Conservation (phyloP, 768 basidiomycete species). For the Auricularia sp. region DNA sequence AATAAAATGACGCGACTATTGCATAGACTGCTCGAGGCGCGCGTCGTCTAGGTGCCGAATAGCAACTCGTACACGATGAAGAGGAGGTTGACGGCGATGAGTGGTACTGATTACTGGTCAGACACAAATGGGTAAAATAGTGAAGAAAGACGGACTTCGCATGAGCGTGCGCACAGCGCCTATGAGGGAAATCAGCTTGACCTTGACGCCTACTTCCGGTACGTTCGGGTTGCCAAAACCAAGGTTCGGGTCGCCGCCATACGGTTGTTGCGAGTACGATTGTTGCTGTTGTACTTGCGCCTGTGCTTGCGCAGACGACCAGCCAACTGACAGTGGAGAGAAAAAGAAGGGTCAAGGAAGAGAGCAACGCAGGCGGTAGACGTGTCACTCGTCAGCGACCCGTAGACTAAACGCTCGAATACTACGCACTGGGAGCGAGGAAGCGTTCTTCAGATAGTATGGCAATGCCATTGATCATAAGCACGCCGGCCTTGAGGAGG, state of each 20-base stretch:
- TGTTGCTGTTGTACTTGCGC: constrained; percentile 41
- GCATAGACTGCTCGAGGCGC: background rate
- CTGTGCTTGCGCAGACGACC: constrained; percentile 63
- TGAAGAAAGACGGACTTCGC: constrained; percentile 66
- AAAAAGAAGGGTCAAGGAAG: background rate
- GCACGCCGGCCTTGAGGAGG: constrained; percentile 75
- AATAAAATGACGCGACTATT: no score
- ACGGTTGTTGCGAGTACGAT: constrained; percentile 44
- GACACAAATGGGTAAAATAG: constrained; percentile 4
- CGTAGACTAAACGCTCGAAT: background rate
- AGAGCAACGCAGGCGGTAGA: constrained; percentile 12
- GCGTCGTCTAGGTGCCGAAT: constrained; percentile 31
- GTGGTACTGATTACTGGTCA: constrained; percentile 58
- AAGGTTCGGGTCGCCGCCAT: background rate
- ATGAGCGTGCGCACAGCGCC: constrained; percentile 92
- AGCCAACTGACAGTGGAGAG: constrained; percentile 56
- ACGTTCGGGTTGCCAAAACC: constrained; percentile 36
- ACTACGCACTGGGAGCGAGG: constrained; percentile 71
- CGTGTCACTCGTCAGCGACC: constrained; percentile 1
- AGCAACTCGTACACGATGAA: constrained; percentile 81
- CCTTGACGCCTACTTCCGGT: constrained; percentile 67
- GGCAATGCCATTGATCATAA: constrained; percentile 90
- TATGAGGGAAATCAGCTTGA: constrained; percentile 82
- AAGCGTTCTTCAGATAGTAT: constrained; percentile 95
- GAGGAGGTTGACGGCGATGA: constrained; percentile 79